Base-by-base conservation (phyloP, 441 rosid genomes). In the Oxalis stricta region DNA sequence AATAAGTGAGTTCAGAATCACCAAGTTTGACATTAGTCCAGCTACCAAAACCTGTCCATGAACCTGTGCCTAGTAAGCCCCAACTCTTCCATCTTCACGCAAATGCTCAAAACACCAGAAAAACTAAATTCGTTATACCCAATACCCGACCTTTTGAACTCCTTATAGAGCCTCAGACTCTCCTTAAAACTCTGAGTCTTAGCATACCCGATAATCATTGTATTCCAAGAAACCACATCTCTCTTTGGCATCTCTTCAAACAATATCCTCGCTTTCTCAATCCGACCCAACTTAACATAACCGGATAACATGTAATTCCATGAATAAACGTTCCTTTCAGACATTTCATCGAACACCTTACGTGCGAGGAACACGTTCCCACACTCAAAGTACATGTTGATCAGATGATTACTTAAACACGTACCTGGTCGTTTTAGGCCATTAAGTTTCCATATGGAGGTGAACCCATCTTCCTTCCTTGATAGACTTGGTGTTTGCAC, bases 141-240 rank as follows among this genome's bases (percentile, higher is more conserved):
- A 44, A 79, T 66, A 18, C 71, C 72, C 19, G 50, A 63, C 46
- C 60, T 58, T 56, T 75, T 81, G 18, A 84, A 49, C 64, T 68
- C 79, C 64, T 44, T 72, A 50, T 62, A 87, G 52, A 71, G 60
- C 66, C 51, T 61, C 26, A 71, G 21, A 2, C 79, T 77, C 41
- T 74, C 77, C 3, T 23, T 40, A 7, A 29, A 45, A 36, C 39
- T 21, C 53, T 89, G 77, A n/a, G 51, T 38, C 41, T 61, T 53
- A 1, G 76, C 82, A 46, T 73, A 69, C 19, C 75, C 89, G 13
- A 87, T 52, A 17, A 87, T 68, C 89, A 87, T 81, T 0, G 82
- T 74, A 39, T 83, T 87, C 94, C 93, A 83, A 0, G 92, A 81
- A 19, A 84, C 76, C 3, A 71, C 70, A 53, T 83, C 94, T 41